phyloP scores from a whole-genome alignment of 2,329 filamentous ascomycete species.

The Madurella fahalii region DNA sequence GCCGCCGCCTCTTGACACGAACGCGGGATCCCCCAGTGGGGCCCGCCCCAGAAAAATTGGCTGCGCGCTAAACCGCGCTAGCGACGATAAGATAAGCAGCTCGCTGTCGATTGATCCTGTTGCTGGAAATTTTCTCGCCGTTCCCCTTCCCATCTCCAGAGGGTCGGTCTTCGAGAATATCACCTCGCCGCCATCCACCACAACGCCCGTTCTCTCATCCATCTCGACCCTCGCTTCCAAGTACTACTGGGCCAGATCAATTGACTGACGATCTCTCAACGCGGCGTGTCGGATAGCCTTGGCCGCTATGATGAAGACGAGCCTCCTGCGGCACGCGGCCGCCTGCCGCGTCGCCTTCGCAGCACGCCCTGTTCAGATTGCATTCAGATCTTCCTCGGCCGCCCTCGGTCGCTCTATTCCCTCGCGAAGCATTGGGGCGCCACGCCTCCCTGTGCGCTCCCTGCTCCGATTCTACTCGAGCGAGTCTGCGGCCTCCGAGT shows the following conservation, averaged over 20 bases:
- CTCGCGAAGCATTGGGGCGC: slow-evolving; percentile 2
- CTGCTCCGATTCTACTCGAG: slow-evolving; percentile 37
- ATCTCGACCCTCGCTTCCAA: slow-evolving; percentile 1
- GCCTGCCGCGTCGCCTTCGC: slow-evolving; percentile 24
- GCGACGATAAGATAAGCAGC: slow-evolving; percentile 12
- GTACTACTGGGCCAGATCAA: slow-evolving; percentile 2
- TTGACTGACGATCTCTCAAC: neutral
- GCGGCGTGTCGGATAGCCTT: neutral
- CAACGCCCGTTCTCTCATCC: neutral
- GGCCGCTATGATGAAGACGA: slow-evolving; percentile 26
- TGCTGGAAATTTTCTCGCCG: slow-evolving; percentile 8
- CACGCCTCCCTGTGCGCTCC: slow-evolving; percentile 13
- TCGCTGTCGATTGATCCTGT: neutral
- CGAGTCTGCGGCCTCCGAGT: slow-evolving; percentile 31
- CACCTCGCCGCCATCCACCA: neutral
- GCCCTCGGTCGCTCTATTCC: slow-evolving; percentile 28
- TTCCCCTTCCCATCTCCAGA: neutral
- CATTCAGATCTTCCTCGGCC: slow-evolving; percentile 17
- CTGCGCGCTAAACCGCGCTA: too few relatives aligned
- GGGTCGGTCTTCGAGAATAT: neutral
- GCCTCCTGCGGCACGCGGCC: slow-evolving; percentile 26
- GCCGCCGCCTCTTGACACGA: too few relatives aligned
- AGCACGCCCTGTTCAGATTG: slow-evolving; percentile 21
- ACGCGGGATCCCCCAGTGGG: too few relatives aligned
- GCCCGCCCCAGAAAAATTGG: too few relatives aligned